A percentile compares a stretch with the other conserved stretches of the same genome.
These are phyloP conservation scores for Sporothrix schenckii DNA, from an alignment of 2,329 filamentous ascomycete genomes.

Conservation along the genomic window DNA sequence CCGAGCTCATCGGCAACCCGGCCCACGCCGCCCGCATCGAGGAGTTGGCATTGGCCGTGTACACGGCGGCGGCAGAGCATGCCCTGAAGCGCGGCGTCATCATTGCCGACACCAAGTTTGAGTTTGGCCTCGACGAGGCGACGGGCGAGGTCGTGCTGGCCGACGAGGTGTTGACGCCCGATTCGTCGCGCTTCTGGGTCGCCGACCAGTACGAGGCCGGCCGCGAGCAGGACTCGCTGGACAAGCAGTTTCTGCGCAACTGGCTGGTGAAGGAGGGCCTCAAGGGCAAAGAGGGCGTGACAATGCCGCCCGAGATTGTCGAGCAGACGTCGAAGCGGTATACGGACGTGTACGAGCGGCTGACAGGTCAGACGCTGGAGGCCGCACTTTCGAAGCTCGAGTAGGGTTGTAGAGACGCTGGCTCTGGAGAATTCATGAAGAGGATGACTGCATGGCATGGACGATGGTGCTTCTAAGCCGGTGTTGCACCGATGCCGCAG, in stretches of 20 bases:
- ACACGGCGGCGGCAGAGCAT: slow-evolving; percentile 64
- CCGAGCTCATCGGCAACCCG: slow-evolving; percentile 64
- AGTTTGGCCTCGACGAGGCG: slow-evolving; percentile 68
- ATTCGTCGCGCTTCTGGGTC: slow-evolving; percentile 86
- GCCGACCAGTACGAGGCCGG: slow-evolving; percentile 72
- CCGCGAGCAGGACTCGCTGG: slow-evolving; percentile 77
- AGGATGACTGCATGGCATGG: not conserved
- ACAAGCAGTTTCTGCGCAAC: slow-evolving; percentile 83
- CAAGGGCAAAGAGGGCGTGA: slow-evolving; percentile 73
- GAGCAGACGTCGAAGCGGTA: slow-evolving; percentile 72
- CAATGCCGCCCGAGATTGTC: slow-evolving; percentile 72
- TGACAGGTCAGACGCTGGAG: slow-evolving; percentile 61
- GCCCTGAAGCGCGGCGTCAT: slow-evolving; percentile 70
- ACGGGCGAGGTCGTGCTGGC: slow-evolving; percentile 72
- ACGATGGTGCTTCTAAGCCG: too few species aligned
- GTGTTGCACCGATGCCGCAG: not conserved
- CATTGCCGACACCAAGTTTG: slow-evolving; percentile 65
- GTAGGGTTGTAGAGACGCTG: slow-evolving; percentile 4
- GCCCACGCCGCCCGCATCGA: slow-evolving; percentile 67
- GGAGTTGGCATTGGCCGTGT: slow-evolving; percentile 65
- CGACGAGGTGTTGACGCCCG: slow-evolving; percentile 84
- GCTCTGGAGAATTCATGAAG: not conserved
- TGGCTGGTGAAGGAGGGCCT: slow-evolving; percentile 75
- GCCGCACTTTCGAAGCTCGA: slow-evolving; percentile 39
- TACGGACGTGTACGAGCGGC: slow-evolving; percentile 70